These are phyloP conservation scores for Aspergillus felis DNA, from an alignment of 2,329 filamentous ascomycete species.

Conservation along the genomic window DNA sequence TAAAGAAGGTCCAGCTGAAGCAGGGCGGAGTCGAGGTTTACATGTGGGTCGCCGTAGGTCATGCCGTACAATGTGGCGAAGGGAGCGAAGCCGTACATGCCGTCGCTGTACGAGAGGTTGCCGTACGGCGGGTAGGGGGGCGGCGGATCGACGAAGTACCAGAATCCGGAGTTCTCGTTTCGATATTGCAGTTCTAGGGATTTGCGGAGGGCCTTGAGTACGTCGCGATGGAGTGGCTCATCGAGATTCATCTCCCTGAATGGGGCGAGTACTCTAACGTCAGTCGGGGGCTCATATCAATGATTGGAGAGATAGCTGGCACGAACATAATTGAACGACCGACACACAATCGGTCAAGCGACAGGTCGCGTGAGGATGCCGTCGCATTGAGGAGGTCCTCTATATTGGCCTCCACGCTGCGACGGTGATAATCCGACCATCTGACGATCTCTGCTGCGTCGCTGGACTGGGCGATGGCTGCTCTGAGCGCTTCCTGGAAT, in stretches of 20 bases:
- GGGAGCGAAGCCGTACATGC: slow-evolving; percentile 1
- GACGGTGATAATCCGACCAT: not conserved
- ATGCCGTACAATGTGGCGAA: not conserved
- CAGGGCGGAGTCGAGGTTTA: not conserved
- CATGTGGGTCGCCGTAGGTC: not conserved
- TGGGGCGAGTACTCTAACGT: not conserved
- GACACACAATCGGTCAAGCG: not conserved
- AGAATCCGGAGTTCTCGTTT: not conserved
- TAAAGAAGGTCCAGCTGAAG: not conserved
- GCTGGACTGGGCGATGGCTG: not conserved
- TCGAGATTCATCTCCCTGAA: not conserved
- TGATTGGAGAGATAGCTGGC: not conserved
- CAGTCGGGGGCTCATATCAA: not conserved
- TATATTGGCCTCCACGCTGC: not conserved
- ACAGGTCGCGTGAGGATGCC: not conserved
- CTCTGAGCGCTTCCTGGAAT: not conserved
- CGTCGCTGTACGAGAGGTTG: not conserved
- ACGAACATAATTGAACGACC: not conserved
- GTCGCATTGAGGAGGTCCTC: not conserved
- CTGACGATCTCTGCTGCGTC: not conserved
- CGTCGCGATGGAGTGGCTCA: not conserved
- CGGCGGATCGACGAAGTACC: not conserved
- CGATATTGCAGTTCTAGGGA: not conserved
- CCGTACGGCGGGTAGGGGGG: not conserved
- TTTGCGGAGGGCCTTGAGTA: not conserved